phyloP scores from a whole-genome alignment of 225 moss, liverwort and hornwort species.

The Sphagnum contortum region DNA sequence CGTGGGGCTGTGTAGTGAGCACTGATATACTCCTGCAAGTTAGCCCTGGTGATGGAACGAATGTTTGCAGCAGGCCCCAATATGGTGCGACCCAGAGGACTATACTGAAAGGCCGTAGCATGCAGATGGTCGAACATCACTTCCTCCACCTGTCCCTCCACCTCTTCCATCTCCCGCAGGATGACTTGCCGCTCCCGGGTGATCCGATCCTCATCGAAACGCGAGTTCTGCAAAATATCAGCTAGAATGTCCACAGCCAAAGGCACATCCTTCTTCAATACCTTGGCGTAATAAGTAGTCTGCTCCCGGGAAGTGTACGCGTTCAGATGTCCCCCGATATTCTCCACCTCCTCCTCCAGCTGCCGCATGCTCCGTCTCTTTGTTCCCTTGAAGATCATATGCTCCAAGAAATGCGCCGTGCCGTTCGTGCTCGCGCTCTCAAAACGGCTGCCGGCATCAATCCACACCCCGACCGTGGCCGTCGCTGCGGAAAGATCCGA shows the following conservation, averaged over 20 bases:
- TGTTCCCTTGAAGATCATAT: too few relatives aligned
- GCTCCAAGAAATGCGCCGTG: too few relatives aligned
- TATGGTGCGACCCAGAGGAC: slow-evolving; percentile 63
- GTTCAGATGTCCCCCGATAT: too few relatives aligned
- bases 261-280: too few relatives aligned
- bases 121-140: slow-evolving; percentile 70
- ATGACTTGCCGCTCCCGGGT: slow-evolving; percentile 61
- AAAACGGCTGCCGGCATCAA: too few relatives aligned
- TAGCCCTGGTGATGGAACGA: slow-evolving; percentile 40
- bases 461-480: too few relatives aligned
- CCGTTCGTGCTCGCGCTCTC: too few relatives aligned
- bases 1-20: slow-evolving; percentile 64
- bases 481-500: too few relatives aligned
- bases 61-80: slow-evolving; percentile 60
- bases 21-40: slow-evolving; percentile 59
- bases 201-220: slow-evolving; percentile 48
- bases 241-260: slow-evolving; percentile 32
- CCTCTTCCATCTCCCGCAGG: slow-evolving; percentile 63
- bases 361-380: too few relatives aligned
- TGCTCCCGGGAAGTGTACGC: too few relatives aligned
- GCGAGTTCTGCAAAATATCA: slow-evolving; percentile 65
- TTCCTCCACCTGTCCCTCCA: slow-evolving; percentile 74
- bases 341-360: too few relatives aligned
- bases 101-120: slow-evolving; percentile 64
- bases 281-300: too few relatives aligned